Percentiles rank a stretch among this genome's conserved stretches.
Conservation (phyloP, 495 filamentous ascomycete species). For the Halenospora varia region DNA sequence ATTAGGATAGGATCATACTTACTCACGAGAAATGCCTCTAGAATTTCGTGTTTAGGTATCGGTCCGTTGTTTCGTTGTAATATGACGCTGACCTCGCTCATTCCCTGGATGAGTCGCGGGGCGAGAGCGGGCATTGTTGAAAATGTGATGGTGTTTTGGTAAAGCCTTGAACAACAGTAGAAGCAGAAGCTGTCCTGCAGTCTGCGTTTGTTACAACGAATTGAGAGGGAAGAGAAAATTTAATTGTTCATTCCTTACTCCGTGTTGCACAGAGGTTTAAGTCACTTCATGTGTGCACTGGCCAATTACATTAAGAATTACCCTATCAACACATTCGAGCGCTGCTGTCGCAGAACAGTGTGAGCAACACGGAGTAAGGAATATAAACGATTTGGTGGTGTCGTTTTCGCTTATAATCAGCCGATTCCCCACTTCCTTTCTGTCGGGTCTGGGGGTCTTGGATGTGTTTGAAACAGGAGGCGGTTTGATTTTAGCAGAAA, state of each 20-base stretch:
- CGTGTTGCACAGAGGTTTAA: no score
- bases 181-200: not conserved
- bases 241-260: not conserved
- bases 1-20: not conserved
- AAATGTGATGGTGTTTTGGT: not conserved
- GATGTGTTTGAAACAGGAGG: not conserved
- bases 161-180: not conserved
- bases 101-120: not conserved
- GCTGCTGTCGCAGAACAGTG: no score
- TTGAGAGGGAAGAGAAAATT: not conserved
- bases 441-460: not conserved
- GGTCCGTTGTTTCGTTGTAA: not conserved
- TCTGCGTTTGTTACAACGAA: not conserved
- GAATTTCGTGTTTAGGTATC: not conserved
- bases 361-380: no score
- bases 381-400: not conserved
- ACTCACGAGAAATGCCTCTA: slow-evolving; percentile 5
- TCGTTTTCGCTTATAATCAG: slow-evolving; percentile 2
- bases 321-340: no score
- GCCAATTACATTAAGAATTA: no score
- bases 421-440: not conserved
- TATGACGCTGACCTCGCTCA: not conserved
- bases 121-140: slow-evolving; percentile 2
- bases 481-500: not conserved
- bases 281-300: no score